Conservation (phyloP, 2,329 filamentous ascomycete genomes). For the Purpureocillium lavendulum region DNA sequence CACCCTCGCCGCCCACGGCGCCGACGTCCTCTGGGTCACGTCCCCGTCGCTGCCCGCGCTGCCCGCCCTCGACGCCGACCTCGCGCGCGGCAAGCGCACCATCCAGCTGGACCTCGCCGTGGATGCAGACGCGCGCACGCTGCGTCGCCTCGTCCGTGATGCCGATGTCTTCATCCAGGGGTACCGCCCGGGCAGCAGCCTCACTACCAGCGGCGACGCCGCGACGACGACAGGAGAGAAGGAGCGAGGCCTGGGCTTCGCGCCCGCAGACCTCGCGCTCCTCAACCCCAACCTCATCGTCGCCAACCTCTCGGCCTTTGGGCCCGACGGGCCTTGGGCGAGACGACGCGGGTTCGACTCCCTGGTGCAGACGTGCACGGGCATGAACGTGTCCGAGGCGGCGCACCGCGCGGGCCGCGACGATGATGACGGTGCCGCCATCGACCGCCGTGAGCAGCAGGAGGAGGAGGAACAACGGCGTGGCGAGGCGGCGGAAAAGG, state of each 20-base stretch:
- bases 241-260: slow-evolving; percentile 19
- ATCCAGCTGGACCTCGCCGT: slow-evolving; percentile 49
- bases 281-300: slow-evolving; percentile 36
- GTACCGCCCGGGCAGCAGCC: slow-evolving; percentile 46
- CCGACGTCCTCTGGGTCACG: slow-evolving; percentile 62
- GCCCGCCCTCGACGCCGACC: slow-evolving; percentile 57
- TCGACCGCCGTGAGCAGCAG: too few species aligned
- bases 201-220: too few species aligned
- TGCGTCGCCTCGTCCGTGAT: slow-evolving; percentile 46
- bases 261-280: slow-evolving; percentile 23
- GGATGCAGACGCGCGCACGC: slow-evolving; percentile 14
- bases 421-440: too few species aligned
- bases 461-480: too few species aligned
- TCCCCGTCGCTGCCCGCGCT: slow-evolving; percentile 55
- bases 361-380: slow-evolving; percentile 40
- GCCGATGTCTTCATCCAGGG: slow-evolving; percentile 58
- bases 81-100: slow-evolving; percentile 59
- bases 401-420: slow-evolving; percentile 24
- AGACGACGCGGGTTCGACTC: slow-evolving; percentile 45
- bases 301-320: slow-evolving; percentile 46
- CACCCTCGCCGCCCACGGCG: slow-evolving; percentile 62
- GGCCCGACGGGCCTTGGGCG: slow-evolving; percentile 31
- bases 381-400: slow-evolving; percentile 48
- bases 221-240: too few species aligned
- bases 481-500: too few species aligned